Base-by-base conservation (phyloP, 2,329 filamentous ascomycete genomes). In the Fusarium sp. region DNA sequence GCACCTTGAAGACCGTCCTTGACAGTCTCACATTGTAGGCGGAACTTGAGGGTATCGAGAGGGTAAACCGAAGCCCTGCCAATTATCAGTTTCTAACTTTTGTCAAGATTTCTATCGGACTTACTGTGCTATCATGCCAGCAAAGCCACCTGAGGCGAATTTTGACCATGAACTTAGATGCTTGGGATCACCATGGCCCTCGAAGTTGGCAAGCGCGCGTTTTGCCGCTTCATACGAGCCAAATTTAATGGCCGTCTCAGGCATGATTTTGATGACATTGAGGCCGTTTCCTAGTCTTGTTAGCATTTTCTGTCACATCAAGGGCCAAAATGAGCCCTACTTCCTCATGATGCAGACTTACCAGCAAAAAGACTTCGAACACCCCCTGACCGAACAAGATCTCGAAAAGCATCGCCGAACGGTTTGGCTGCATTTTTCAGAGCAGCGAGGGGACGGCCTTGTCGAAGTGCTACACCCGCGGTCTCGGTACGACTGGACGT, bases 191-290 rank as follows among this genome's bases (percentile, higher is more conserved):
- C 91, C 89, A 78, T 98, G 95, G 12, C 96, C 96, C 86, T 98
- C 96, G 57, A 98, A 83, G 68, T 90, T 91, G 55, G 96, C 94
- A 69, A 98, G 90, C 8, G 92, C 90, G 72, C 94, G 91, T 86
- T 98, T 99, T 14, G 95, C 93, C 58, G 94, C 95, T 89, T 99
- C 96, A 80, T 98, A 99, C 26, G 95, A 96, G 69, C 96, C 96
- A 81, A 99, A 99, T 83, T 98, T 97, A 81, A 99, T 98, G 33
- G 96, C 96, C 35, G 96, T 98, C 84, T 99, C 96, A 1, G 96
- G 96, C 94, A 98, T 98, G 69, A 99, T 96, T 83, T 99, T 99
- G 79, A 98, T 83, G 6, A 99, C 95, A 77, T 99, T 99, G 76
- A 99, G 86, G 7, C 96, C 96, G 79, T 99, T 99, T 42, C 96